A percentile compares a stretch with the other conserved stretches of the same genome.
Conservation (phyloP, 495 filamentous ascomycete species). For the Amniculicola lignicola region DNA sequence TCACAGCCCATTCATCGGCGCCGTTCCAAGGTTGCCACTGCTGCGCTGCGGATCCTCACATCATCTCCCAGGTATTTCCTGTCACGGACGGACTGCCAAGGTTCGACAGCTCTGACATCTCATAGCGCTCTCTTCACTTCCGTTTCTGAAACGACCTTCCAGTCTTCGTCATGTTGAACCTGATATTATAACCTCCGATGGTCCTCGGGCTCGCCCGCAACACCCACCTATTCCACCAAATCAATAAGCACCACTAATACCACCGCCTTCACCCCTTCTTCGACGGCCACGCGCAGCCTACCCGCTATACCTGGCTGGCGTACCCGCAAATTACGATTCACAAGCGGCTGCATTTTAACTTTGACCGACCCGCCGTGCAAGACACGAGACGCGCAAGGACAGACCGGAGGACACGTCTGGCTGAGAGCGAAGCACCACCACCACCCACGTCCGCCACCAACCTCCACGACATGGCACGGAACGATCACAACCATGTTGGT, state of each 20-base stretch:
- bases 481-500: slow-evolving; percentile 20
- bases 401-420: too few relatives aligned
- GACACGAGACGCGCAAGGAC: too few relatives aligned
- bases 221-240: background rate
- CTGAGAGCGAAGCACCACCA: too few relatives aligned
- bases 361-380: too few relatives aligned
- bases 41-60: slow-evolving; percentile 30
- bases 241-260: slow-evolving; percentile 4
- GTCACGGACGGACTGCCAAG: slow-evolving; percentile 4
- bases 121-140: slow-evolving; percentile 1
- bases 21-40: slow-evolving; percentile 28
- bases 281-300: too few relatives aligned
- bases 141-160: slow-evolving; percentile 30
- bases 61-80: slow-evolving; percentile 28
- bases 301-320: too few relatives aligned
- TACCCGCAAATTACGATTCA: too few relatives aligned
- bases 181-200: slow-evolving; percentile 37
- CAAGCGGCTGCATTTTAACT: too few relatives aligned
- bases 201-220: slow-evolving; percentile 39
- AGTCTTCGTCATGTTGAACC: slow-evolving; percentile 33
- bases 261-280: background rate
- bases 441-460: too few relatives aligned
- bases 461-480: slow-evolving; percentile 18
- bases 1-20: slow-evolving; percentile 24
- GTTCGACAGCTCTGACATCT: slow-evolving; percentile 14